These are phyloP conservation scores for Cyberlindnera maritima DNA, from an alignment of 805 yeast genomes.

Conservation along the genomic window DNA sequence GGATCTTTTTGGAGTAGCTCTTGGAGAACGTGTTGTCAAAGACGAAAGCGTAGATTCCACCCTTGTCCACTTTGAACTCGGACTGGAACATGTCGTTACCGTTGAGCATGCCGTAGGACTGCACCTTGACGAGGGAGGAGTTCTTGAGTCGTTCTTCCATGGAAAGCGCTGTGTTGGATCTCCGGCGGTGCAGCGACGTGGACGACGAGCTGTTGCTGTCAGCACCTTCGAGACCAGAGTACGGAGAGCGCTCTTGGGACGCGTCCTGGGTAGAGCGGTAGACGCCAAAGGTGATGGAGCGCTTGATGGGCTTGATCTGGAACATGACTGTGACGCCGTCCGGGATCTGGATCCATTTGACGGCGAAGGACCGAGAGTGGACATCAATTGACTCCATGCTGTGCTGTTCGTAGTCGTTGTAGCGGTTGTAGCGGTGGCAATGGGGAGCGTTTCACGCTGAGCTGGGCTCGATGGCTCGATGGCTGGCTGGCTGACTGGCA, in stretches of 20 bases:
- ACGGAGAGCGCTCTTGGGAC: constrained; percentile 21
- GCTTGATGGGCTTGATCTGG: constrained; percentile 77
- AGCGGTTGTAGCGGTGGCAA: background rate
- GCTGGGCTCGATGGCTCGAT: too few relatives aligned
- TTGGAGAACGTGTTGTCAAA: constrained; percentile 91
- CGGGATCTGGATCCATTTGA: constrained; percentile 86
- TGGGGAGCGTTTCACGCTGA: background rate
- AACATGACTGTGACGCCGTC: constrained; percentile 65
- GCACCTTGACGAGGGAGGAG: constrained; percentile 48
- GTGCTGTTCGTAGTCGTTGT: background rate
- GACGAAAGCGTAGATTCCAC: constrained; percentile 81
- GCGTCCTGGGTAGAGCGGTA: constrained; percentile 27
- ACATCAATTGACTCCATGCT: constrained; percentile 87
- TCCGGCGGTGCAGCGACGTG: constrained; percentile 21
- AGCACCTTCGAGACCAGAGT: constrained; percentile 27
- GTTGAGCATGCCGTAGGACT: constrained; percentile 53
- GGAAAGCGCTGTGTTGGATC: constrained; percentile 37
- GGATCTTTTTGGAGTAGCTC: constrained; percentile 75
- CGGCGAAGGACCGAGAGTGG: constrained; percentile 83
- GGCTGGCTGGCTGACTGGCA: too few relatives aligned
- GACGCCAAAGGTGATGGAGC: constrained; percentile 46
- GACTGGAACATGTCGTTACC: constrained; percentile 67
- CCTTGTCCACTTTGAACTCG: constrained; percentile 50
- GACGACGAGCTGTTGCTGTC: constrained; percentile 21
- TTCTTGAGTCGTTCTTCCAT: constrained; percentile 57